Evolutionary conservation across 1,284 basidiomycete genomes (phyloP), one percentile per base, ranked within the genome.

Genomic region (Ceratobasidium theobromae): DNA sequence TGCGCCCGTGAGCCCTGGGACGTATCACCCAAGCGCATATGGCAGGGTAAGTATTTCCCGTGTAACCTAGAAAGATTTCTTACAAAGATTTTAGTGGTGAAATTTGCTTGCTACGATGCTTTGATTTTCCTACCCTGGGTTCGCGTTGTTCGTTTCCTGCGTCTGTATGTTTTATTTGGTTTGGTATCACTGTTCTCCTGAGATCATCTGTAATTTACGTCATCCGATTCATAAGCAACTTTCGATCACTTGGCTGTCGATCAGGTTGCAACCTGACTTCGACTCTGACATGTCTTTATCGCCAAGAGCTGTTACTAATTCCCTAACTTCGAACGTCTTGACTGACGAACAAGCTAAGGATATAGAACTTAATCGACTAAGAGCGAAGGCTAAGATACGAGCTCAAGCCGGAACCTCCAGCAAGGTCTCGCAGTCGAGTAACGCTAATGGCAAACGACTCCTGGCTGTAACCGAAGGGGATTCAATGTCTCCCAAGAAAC

Each of bases 401-500:
- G 79, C 82, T 69, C 79, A 77, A 1, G 72, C 71, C 55, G 80
- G 79, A 23, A 74, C 75, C 2, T 77, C 79, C 0, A 76, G 80
- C 3, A 85, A 84, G 23, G 78, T 78, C 43, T 81, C 80, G 21
- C 75, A 73, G 60, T 76, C 72, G 57, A 70, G 70, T n/a, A 86
- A 86, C 74, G 70, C 75, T 28, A 83, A 87, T 71, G 82, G 82
- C 68, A 88, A 86, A 72, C 81, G 86, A 40, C 80, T 82, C 0
- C 73, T 87, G 21, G 75, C 73, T 45, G 78, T 78, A 27, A 76
- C 79, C 1, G 78, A 85, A 45, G 82, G 82, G 12, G 76, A 74
- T 8, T 86, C 86, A 23, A 82, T 78, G 4, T 86, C 87, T 14
- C 83, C 86, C 0, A 87, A 88, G 5, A 80, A 76, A 0, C 77